Percentiles rank a stretch among this genome's conserved stretches.
Evolutionary conservation across 2,329 filamentous ascomycete genomes (phyloP).

Genomic region (Fusarium continuum): DNA sequence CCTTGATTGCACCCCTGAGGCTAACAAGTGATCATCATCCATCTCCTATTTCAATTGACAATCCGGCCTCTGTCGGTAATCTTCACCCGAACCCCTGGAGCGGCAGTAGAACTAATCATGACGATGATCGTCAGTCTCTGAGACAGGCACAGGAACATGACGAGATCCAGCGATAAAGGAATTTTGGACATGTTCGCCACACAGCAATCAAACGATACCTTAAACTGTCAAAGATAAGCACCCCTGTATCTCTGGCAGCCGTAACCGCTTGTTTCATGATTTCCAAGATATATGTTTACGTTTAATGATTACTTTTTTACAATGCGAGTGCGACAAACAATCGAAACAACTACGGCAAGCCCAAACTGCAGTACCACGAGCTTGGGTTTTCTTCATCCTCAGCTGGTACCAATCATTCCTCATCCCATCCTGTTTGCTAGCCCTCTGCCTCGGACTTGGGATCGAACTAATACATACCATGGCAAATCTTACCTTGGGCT

Average conservation of each 20-base stretch:
- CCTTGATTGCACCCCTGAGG: slow-evolving; percentile 4
- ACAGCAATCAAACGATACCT: slow-evolving; percentile 29
- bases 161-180: neutral
- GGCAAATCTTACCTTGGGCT: slow-evolving; percentile 1
- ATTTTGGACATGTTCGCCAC: slow-evolving; percentile 32
- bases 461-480: neutral
- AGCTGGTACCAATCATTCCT: slow-evolving; percentile 15
- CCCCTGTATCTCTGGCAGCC: slow-evolving; percentile 5
- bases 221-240: slow-evolving; percentile 34
- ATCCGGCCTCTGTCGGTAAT: slow-evolving; percentile 9
- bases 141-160: slow-evolving; percentile 28
- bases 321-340: slow-evolving; percentile 1
- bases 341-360: slow-evolving; percentile 6
- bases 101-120: slow-evolving; percentile 15
- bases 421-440: slow-evolving; percentile 4
- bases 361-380: slow-evolving; percentile 12
- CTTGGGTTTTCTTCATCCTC: slow-evolving; percentile 18
- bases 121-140: slow-evolving; percentile 20
- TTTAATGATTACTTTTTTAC: neutral
- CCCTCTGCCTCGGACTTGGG: slow-evolving; percentile 4
- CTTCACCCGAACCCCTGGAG: slow-evolving; percentile 16
- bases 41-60: slow-evolving; percentile 10
- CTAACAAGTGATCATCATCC: slow-evolving; percentile 4
- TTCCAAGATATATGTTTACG: slow-evolving; percentile 15
- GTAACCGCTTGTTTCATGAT: slow-evolving; percentile 38